These are phyloP conservation scores for Viscum album DNA, from an alignment of 177 flowering plant genomes.

Conservation along the genomic window DNA sequence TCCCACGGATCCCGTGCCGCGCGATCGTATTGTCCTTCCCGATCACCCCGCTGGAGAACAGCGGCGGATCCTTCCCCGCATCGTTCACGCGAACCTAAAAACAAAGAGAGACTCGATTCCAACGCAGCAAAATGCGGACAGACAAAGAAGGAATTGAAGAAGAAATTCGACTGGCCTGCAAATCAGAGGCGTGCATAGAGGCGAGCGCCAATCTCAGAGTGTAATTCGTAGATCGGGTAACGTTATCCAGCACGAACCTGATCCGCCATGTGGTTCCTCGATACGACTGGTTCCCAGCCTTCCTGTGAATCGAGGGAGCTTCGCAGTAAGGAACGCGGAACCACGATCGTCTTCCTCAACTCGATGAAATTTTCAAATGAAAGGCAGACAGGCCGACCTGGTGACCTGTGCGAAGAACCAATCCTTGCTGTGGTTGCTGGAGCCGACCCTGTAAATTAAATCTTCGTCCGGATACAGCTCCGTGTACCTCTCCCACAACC, in stretches of 20 bases:
- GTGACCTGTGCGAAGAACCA: constrained; percentile 38
- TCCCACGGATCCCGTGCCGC: constrained; percentile 23
- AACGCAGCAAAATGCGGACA: no score
- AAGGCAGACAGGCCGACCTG: constrained; percentile 15
- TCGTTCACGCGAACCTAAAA: constrained; percentile 18
- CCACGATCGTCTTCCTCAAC: not conserved
- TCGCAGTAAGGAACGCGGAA: not conserved
- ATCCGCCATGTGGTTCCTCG: constrained; percentile 45
- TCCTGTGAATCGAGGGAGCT: constrained; percentile 9
- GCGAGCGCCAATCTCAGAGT: constrained; percentile 45
- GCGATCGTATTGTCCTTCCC: constrained; percentile 25
- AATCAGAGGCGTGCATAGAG: constrained; percentile 32
- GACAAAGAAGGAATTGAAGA: no score
- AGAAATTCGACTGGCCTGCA: constrained; percentile 26
- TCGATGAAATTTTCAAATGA: not conserved
- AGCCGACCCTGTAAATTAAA: constrained; percentile 27
- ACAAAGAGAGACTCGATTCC: not conserved
- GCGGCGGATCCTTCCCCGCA: constrained; percentile 9
- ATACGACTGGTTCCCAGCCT: constrained; percentile 18
- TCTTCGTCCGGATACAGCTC: constrained; percentile 31
- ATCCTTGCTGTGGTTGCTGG: constrained; percentile 25
- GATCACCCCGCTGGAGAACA: constrained; percentile 21
- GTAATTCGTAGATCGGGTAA: constrained; percentile 21
- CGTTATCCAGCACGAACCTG: constrained; percentile 27
- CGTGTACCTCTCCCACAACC: constrained; percentile 42